Evolutionary conservation across 805 yeast species (phyloP).

Genomic region (Saccharomyces mikatae): DNA sequence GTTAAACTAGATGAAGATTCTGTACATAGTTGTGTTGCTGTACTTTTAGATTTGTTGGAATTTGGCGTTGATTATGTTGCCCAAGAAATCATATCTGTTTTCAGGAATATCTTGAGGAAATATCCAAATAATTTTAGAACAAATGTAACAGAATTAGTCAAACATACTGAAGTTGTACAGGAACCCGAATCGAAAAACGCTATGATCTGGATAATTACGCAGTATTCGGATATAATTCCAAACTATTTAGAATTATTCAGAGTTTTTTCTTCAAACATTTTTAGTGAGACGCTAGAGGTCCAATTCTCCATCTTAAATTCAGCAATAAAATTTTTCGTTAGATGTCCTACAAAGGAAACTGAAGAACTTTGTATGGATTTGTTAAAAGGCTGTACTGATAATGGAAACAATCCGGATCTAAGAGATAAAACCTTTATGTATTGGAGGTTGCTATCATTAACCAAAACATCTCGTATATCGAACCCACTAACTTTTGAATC

Average conservation of each 20-base stretch:
- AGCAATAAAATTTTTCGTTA: slow-evolving; percentile 57
- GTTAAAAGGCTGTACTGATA: slow-evolving; percentile 65
- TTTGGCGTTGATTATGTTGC: slow-evolving; percentile 65
- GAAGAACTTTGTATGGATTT: slow-evolving; percentile 51
- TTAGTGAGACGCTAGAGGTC: slow-evolving; percentile 63
- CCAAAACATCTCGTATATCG: slow-evolving; percentile 13
- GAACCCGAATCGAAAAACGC: slow-evolving; percentile 78
- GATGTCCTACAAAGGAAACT: slow-evolving; percentile 42
- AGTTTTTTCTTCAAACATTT: slow-evolving; percentile 36
- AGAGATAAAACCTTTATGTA: slow-evolving; percentile 81
- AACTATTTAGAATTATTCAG: slow-evolving; percentile 20
- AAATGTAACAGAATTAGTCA: slow-evolving; percentile 36
- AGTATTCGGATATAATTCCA: slow-evolving; percentile 44
- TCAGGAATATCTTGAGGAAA: slow-evolving; percentile 67
- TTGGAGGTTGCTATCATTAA: slow-evolving; percentile 62
- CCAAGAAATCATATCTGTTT: slow-evolving; percentile 71
- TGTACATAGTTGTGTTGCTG: slow-evolving; percentile 55
- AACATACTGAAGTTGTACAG: slow-evolving; percentile 43
- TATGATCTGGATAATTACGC: slow-evolving; percentile 78
- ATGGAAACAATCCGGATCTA: slow-evolving; percentile 71
- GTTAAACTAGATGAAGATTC: slow-evolving; percentile 54
- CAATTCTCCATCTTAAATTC: slow-evolving; percentile 71
- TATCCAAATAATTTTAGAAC: slow-evolving; percentile 55
- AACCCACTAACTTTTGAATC: slow-evolving; percentile 33
- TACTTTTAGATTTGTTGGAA: slow-evolving; percentile 49